Evolutionary conservation across 2,329 filamentous ascomycete genomes (phyloP).

Genomic region (Aureobasidium sp.): DNA sequence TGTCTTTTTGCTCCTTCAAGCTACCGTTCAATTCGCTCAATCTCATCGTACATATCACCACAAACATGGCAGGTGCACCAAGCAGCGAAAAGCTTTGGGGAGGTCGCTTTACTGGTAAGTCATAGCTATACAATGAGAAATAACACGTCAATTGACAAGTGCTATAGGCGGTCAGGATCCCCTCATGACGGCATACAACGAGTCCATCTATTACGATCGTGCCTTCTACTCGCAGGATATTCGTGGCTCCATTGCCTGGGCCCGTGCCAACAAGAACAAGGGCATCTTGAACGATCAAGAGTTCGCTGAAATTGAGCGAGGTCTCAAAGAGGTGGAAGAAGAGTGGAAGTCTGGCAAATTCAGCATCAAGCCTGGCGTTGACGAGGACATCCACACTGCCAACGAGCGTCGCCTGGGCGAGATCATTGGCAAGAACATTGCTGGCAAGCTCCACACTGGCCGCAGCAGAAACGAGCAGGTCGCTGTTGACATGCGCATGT

Average conservation of each 20-base stretch:
- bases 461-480: constrained; percentile 88
- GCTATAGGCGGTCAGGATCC: constrained; percentile 67
- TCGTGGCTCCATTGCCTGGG: constrained; percentile 71
- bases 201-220: constrained; percentile 71
- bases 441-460: constrained; percentile 82
- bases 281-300: constrained; percentile 68
- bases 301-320: constrained; percentile 65
- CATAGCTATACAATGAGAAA: background rate
- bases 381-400: constrained; percentile 50
- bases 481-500: constrained; percentile 83
- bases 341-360: constrained; percentile 43
- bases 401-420: constrained; percentile 57
- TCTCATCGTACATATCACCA: background rate
- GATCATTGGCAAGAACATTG: constrained; percentile 77
- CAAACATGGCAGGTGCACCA: constrained; percentile 17
- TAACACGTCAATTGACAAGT: background rate
- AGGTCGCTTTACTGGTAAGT: constrained; percentile 52
- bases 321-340: constrained; percentile 53
- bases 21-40: too few relatives aligned
- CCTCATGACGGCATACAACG: constrained; percentile 81
- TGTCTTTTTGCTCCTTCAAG: background rate
- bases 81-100: constrained; percentile 53
- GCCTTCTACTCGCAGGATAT: constrained; percentile 75
- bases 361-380: constrained; percentile 39
- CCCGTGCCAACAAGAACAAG: constrained; percentile 67